Evolutionary conservation across 2,329 filamentous ascomycete species (phyloP).

Genomic region (Trichoderma lentiforme): DNA sequence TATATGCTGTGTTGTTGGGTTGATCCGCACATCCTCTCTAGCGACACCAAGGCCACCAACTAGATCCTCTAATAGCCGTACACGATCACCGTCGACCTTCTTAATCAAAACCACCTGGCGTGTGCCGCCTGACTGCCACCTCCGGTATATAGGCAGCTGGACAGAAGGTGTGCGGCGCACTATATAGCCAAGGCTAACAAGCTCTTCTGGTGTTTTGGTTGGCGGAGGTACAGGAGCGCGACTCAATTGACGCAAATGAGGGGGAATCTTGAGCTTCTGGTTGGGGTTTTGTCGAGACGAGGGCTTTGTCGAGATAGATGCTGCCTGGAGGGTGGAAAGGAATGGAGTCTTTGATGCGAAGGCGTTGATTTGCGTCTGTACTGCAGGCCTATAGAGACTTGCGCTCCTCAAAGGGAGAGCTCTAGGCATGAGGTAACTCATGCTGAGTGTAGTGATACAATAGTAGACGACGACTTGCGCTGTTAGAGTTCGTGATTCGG

Average conservation of each 20-base stretch:
- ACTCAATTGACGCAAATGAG: constrained; percentile 25
- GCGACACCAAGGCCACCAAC: constrained; percentile 54
- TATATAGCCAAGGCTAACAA: constrained; percentile 54
- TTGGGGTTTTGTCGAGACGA: constrained; percentile 28
- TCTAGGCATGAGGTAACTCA: constrained; percentile 28
- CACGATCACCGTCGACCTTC: constrained; percentile 72
- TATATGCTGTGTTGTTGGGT: constrained; percentile 67
- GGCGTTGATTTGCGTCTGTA: constrained; percentile 4
- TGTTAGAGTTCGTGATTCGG: neutral
- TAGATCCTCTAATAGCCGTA: constrained; percentile 62
- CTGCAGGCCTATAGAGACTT: constrained; percentile 17
- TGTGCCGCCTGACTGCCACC: constrained; percentile 71
- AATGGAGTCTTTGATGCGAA: constrained; percentile 19
- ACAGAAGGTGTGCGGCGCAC: constrained; percentile 68
- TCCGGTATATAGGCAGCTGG: constrained; percentile 74
- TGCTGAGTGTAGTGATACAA: constrained; percentile 19
- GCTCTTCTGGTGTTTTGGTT: constrained; percentile 30
- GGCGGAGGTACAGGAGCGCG: constrained; percentile 30
- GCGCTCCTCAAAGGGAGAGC: constrained; percentile 25
- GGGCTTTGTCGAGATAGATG: constrained; percentile 24
- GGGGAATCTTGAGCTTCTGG: constrained; percentile 27
- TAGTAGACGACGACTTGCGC: neutral
- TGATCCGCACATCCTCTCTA: constrained; percentile 51
- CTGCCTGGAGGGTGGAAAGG: constrained; percentile 21
- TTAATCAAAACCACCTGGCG: constrained; percentile 71